Evolutionary conservation across 495 filamentous ascomycete species (phyloP).

Genomic region (Ramalina peruviana): DNA sequence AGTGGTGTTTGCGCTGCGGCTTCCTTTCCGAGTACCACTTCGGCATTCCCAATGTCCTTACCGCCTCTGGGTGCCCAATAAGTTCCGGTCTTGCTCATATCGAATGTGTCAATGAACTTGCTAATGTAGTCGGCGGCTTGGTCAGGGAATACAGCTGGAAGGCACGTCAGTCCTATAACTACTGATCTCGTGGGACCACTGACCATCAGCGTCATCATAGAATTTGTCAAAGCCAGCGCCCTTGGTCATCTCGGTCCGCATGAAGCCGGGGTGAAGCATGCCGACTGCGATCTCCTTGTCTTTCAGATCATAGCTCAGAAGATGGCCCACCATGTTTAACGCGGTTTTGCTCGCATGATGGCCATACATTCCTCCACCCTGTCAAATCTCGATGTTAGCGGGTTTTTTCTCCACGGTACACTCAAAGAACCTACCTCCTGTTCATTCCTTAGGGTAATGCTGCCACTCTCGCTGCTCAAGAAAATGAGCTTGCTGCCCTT

Average conservation of each 20-base stretch:
- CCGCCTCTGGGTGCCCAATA: slow-evolving; percentile 61
- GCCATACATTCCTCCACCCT: slow-evolving; percentile 55
- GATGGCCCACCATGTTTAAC: slow-evolving; percentile 60
- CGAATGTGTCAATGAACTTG: slow-evolving; percentile 46
- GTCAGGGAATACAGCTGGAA: slow-evolving; percentile 48
- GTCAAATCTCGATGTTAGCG: too few relatives aligned
- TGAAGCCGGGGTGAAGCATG: slow-evolving; percentile 59
- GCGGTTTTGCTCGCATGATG: slow-evolving; percentile 63
- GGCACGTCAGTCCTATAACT: not conserved
- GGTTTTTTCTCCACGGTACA: too few relatives aligned
- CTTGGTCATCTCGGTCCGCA: slow-evolving; percentile 62
- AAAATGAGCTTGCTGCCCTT: slow-evolving; percentile 47
- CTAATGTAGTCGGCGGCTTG: slow-evolving; percentile 50
- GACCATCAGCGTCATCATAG: slow-evolving; percentile 53
- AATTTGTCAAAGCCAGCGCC: slow-evolving; percentile 57
- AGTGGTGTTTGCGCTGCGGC: slow-evolving; percentile 41
- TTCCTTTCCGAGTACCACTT: slow-evolving; percentile 44
- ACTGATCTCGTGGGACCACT: slow-evolving; percentile 13
- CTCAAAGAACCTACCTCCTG: slow-evolving; percentile 24
- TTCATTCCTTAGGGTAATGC: slow-evolving; percentile 51
- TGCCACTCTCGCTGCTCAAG: slow-evolving; percentile 53
- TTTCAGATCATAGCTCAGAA: slow-evolving; percentile 54
- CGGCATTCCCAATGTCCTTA: slow-evolving; percentile 57
- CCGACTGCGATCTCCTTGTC: slow-evolving; percentile 47
- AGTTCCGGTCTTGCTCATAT: slow-evolving; percentile 50